Evolutionary conservation across 441 rosid species (phyloP), one percentile per base, ranked within the genome.

Genomic region (Bruguiera hainesii): DNA sequence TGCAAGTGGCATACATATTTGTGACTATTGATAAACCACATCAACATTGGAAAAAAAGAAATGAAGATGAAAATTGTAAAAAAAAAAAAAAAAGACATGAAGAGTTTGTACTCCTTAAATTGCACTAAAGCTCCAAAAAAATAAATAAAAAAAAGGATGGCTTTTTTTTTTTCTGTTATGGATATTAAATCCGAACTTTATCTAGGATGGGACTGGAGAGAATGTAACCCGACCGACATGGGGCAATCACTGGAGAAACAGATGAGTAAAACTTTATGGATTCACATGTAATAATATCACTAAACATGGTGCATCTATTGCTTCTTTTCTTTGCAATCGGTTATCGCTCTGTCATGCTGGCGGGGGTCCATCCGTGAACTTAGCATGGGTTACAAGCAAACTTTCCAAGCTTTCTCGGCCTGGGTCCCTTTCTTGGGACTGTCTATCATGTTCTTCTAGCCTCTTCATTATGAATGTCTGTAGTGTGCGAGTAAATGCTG

Each of bases 211-310:
- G 28, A 35, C 16, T 15, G 26, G 6, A 3, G 28, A 13, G 13
- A 42, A 13, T 23, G 67, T 65, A 29, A 77, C 57, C 73, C 67
- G 70, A 69, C 64, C 69, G 61, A 77, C 71, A 65, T n/a, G 5
- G 33, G 56, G 51, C 55, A 62, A 73, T 65, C 69, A 69, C 21
- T 49, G 70, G 75, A 50, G 10, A 21, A 23, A 59, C n/a, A 51
- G 16, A 13, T 7, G 42, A 2, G 9, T n/a, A 31, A 51, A 25
- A 52, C 56, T 52, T 20, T 20, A 20, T 52, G 25, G 56, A 20
- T 52, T 20, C 56, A 7, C 25, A 25, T 7, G 20, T 21, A 6
- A 37, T 37, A 37, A 37, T 49, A 29, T 18, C 39, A 37, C 23
- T 61, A 61, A 25, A 25, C 15, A 39, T 18, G 65, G 48, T 61